Conservation (phyloP, 1,284 basidiomycete species). For the Cryptococcus sp. region DNA sequence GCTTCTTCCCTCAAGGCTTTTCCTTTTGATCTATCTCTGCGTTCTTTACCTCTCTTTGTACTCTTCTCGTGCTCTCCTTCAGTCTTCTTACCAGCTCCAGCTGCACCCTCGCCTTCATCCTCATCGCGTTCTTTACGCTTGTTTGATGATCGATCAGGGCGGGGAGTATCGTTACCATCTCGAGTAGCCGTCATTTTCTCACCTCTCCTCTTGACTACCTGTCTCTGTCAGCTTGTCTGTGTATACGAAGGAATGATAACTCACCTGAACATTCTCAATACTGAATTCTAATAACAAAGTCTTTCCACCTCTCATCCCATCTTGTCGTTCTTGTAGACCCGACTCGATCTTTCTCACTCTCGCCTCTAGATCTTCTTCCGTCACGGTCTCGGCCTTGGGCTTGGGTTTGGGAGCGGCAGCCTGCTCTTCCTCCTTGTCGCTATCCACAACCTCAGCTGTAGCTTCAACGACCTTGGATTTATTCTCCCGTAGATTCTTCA, state of each 20-base stretch:
- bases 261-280: slow-evolving; percentile 85
- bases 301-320: slow-evolving; percentile 53
- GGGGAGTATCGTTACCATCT: neutral
- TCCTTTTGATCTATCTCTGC: neutral
- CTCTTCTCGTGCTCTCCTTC: slow-evolving; percentile 5
- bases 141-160: neutral
- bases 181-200: slow-evolving; percentile 33
- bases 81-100: slow-evolving; percentile 4
- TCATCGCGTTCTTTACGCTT: neutral
- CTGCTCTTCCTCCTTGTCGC: slow-evolving; percentile 36
- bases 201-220: slow-evolving; percentile 46
- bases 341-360: slow-evolving; percentile 50
- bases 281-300: slow-evolving; percentile 85
- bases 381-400: slow-evolving; percentile 31
- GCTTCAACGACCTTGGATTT: slow-evolving; percentile 6
- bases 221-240: neutral
- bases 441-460: slow-evolving; percentile 7
- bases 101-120: slow-evolving; percentile 22
- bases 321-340: slow-evolving; percentile 31
- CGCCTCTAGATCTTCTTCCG: slow-evolving; percentile 43
- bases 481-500: slow-evolving; percentile 31
- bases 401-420: slow-evolving; percentile 39
- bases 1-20: slow-evolving; percentile 2
- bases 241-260: slow-evolving; percentile 5
- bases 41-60: slow-evolving; percentile 2